These are phyloP conservation scores for Naganishia vaughanmartiniae DNA, from an alignment of 768 basidiomycete genomes.

Conservation along the genomic window DNA sequence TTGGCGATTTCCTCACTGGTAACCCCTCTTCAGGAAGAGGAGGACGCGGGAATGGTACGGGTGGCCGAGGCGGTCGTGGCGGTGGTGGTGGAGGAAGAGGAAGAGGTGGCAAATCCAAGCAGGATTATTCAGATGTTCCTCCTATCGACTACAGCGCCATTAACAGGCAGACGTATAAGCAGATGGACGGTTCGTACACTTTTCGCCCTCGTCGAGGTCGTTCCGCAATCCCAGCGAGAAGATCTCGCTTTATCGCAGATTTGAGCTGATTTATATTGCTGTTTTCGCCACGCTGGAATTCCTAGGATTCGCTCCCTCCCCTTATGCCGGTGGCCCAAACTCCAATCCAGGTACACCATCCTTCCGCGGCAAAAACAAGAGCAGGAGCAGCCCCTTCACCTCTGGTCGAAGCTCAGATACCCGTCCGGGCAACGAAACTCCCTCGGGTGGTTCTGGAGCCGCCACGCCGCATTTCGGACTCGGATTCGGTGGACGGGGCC, in stretches of 20 bases:
- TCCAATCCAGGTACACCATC: neutral
- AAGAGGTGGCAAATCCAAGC: constrained; percentile 20
- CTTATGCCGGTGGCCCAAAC: neutral
- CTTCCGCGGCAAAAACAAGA: constrained; percentile 14
- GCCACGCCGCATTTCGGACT: constrained; percentile 19
- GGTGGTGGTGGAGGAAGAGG: constrained; percentile 21
- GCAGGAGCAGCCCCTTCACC: constrained; percentile 9
- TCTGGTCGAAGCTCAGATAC: neutral
- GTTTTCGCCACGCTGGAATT: neutral
- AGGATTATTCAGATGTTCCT: constrained; percentile 29
- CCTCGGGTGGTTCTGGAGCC: constrained; percentile 10
- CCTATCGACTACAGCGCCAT: constrained; percentile 29
- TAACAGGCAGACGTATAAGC: constrained; percentile 33
- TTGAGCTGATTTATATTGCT: neutral
- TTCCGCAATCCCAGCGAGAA: no score
- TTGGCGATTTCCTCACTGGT: constrained; percentile 29
- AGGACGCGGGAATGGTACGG: constrained; percentile 9
- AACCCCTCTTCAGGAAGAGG: neutral
- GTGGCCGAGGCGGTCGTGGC: neutral
- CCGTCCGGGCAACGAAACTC: constrained; percentile 7
- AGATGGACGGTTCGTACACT: constrained; percentile 28
- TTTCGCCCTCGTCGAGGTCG: neutral
- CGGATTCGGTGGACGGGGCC: constrained; percentile 18
- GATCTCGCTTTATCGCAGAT: neutral
- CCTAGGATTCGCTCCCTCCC: constrained; percentile 20